Evolutionary conservation across 1,284 basidiomycete species (phyloP), one percentile per base, ranked within the genome.

Genomic region (Gomphus bonarii): DNA sequence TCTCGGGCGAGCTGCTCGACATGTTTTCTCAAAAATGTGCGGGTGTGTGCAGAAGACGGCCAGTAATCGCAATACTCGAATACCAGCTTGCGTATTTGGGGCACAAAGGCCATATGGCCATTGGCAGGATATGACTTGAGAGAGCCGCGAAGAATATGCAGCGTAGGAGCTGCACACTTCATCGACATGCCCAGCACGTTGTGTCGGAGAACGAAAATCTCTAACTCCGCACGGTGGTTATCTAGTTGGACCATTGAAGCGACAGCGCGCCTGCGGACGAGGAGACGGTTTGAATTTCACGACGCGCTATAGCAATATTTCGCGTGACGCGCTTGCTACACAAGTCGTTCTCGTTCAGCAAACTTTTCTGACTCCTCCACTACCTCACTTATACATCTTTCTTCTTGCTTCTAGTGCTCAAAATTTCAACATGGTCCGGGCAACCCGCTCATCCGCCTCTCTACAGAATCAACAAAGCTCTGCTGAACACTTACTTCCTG

Each of bases 1-100:
- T 76, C 68, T 59, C 74, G 76, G 11, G 88, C 88, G 58, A 90
- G 70, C 18, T 72, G 63, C 65, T 83, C 77, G 58, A 88, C 71
- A 61, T 83, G 73, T 59, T 79, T 81, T 65, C 75, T 70, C 63
- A 93, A 70, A 67, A 79, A 92, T 12, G 74, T 77, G 63, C 90
- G 81, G 4, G 86, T 75, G 65, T 82, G 82, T 36, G 76, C 69
- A 1, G 87, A 90, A 7, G 88, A 85, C 0, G 85, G 80, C 80
- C 84, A 88, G 59, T 78, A 79, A 65, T 91, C 83, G 70, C 89
- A 91, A 69, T 80, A 92, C 69, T 91, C 87, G 67, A 93, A 81
- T 58, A 93, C 87, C 60, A 93, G 73, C 67, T 90, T 91, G 53
- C 87, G 73, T n/a, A 85, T 73, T 62, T 82, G 81, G 2, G 88